Percentiles rank a stretch among this genome's conserved stretches.
phyloP scores from a whole-genome alignment of 306 rosid genomes.

The Ammopiptanthus mongolicus region DNA sequence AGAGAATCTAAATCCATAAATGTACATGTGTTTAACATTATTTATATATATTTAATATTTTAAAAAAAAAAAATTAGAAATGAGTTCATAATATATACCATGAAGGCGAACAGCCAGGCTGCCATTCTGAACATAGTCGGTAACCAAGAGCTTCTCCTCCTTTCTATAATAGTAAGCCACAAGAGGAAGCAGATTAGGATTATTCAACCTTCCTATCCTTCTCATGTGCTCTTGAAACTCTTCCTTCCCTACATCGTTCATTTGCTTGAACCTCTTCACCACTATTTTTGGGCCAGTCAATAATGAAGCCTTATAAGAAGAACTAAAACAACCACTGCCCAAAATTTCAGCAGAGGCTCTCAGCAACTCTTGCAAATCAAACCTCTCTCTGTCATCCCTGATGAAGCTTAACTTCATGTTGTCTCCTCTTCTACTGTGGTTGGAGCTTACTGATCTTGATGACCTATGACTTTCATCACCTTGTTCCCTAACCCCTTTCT shows the following conservation, averaged over 20 bases:
- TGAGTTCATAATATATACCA: slow-evolving; percentile 38
- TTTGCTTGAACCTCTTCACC: slow-evolving; percentile 84
- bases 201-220: slow-evolving; percentile 65
- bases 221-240: slow-evolving; percentile 90
- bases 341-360: slow-evolving; percentile 85
- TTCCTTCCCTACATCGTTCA: slow-evolving; percentile 81
- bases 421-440: slow-evolving; percentile 38
- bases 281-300: slow-evolving; percentile 54
- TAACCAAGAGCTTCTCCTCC: slow-evolving; percentile 85
- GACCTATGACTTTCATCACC: slow-evolving; percentile 21
- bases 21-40: too few relatives aligned
- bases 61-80: neutral
- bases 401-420: slow-evolving; percentile 53
- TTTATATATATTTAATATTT: too few relatives aligned
- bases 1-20: too few relatives aligned
- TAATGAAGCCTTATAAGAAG: slow-evolving; percentile 87
- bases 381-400: slow-evolving; percentile 52
- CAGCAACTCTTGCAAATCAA: slow-evolving; percentile 78
- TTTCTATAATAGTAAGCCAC: slow-evolving; percentile 84
- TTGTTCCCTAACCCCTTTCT: slow-evolving; percentile 1
- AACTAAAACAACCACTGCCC: slow-evolving; percentile 79
- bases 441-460: slow-evolving; percentile 12
- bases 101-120: slow-evolving; percentile 75
- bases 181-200: slow-evolving; percentile 73
- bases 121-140: slow-evolving; percentile 48